phyloP scores from a whole-genome alignment of 164 flowering plant genomes.

The Vitis vinifera region DNA sequence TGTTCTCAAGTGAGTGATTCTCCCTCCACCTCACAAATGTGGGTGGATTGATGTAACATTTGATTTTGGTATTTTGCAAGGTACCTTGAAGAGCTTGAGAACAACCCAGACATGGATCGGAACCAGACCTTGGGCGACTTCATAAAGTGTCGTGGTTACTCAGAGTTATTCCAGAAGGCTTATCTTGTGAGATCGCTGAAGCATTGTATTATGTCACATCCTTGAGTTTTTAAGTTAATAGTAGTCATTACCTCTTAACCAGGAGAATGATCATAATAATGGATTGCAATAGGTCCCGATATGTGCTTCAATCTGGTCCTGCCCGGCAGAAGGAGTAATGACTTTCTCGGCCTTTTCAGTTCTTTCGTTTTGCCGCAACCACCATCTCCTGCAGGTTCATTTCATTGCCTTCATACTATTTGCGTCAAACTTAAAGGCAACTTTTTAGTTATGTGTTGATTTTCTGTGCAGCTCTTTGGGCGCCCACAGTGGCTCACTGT shows the following conservation, averaged over 20 bases:
- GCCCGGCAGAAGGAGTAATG: slow-evolving; percentile 75
- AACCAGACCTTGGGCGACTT: slow-evolving; percentile 82
- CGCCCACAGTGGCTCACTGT: slow-evolving; percentile 96
- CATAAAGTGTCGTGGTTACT: slow-evolving; percentile 69
- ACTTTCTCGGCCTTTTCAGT: slow-evolving; percentile 82
- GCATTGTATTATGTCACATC: neutral
- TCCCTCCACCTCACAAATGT: neutral
- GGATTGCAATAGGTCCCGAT: slow-evolving; percentile 59
- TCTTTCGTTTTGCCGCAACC: slow-evolving; percentile 91
- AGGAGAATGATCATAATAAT: neutral
- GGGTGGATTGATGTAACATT: neutral
- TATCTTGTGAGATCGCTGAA: slow-evolving; percentile 66
- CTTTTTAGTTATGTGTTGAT: neutral
- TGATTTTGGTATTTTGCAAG: slow-evolving; percentile 24
- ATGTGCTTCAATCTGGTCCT: slow-evolving; percentile 93
- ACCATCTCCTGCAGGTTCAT: slow-evolving; percentile 87
- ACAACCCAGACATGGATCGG: slow-evolving; percentile 76
- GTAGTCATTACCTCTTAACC: neutral
- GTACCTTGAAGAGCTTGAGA: slow-evolving; percentile 76
- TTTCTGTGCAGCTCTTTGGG: slow-evolving; percentile 64
- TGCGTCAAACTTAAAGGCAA: neutral
- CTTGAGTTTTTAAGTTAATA: neutral
- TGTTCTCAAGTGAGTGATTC: slow-evolving; percentile 45
- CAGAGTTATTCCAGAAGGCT: slow-evolving; percentile 81
- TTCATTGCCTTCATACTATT: neutral